Evolutionary conservation across 1,284 basidiomycete genomes (phyloP).

Genomic region (Fomes fomentarius): DNA sequence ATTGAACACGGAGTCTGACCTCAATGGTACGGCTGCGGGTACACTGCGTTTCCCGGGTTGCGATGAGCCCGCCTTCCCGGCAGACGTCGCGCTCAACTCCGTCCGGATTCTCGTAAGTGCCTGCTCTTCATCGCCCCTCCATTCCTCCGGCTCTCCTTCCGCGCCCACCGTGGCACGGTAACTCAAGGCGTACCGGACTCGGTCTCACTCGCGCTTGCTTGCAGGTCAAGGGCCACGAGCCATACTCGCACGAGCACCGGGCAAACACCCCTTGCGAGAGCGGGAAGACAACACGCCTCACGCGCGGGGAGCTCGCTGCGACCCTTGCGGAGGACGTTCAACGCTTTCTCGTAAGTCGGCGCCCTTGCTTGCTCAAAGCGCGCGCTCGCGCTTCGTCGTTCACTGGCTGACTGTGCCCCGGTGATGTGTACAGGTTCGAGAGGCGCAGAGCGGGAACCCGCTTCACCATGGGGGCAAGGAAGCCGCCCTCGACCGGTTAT

Average conservation of each 20-base stretch:
- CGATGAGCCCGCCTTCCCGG: not conserved
- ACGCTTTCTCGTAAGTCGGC: not conserved
- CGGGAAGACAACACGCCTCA: not conserved
- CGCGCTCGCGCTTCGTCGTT: not conserved
- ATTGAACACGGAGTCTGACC: no score
- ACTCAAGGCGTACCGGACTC: no score
- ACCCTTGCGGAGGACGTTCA: not conserved
- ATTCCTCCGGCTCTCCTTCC: not conserved
- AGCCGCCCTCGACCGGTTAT: not conserved
- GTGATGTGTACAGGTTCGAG: not conserved
- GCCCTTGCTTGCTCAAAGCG: not conserved
- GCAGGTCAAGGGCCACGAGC: conserved; percentile 1
- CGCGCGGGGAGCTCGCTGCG: not conserved
- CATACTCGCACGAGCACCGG: conserved; percentile 2
- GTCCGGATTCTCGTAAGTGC: not conserved
- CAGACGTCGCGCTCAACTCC: not conserved
- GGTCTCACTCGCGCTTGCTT: no score
- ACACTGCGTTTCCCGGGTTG: not conserved
- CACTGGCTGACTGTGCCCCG: not conserved
- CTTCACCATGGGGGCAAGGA: not conserved
- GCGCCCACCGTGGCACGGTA: no score
- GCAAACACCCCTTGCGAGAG: not conserved
- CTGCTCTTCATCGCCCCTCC: not conserved
- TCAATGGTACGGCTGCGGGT: no score
- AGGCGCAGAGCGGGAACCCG: not conserved